phyloP scores from a whole-genome alignment of 208 protist species.

The Crithidia fasciculata region DNA sequence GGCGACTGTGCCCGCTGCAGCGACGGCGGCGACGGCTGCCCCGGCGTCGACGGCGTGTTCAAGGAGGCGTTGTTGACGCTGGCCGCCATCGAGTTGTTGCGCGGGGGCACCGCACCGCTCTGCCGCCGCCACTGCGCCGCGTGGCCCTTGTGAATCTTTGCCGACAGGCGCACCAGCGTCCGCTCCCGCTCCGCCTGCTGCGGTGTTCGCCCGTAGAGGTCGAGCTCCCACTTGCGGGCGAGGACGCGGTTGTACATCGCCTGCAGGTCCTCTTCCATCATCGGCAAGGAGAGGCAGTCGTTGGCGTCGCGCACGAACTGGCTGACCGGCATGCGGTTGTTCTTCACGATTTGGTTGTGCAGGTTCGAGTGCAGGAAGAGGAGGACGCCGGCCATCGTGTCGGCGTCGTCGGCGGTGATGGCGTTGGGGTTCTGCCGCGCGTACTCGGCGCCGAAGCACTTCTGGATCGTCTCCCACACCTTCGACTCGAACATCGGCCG shows the following conservation, averaged over 20 bases:
- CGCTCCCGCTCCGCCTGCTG: constrained; percentile 59
- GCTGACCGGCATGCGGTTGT: constrained; percentile 50
- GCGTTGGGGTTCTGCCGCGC: constrained; percentile 68
- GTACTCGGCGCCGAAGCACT: constrained; percentile 80
- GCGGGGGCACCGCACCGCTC: constrained; percentile 5
- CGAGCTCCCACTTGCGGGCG: constrained; percentile 76
- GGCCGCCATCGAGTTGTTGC: constrained; percentile 11
- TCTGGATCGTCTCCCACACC: constrained; percentile 82
- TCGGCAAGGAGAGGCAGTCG: constrained; percentile 75
- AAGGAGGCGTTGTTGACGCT: not conserved
- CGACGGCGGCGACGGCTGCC: not conserved
- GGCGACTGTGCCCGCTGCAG: constrained; percentile 3
- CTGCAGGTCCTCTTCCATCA: constrained; percentile 62
- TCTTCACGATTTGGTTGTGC: constrained; percentile 74
- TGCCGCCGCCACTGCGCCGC: constrained; percentile 28
- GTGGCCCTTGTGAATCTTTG: constrained; percentile 37
- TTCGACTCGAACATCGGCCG: constrained; percentile 89
- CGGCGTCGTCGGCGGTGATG: constrained; percentile 76
- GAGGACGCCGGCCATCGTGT: constrained; percentile 83
- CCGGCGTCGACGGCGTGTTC: not conserved
- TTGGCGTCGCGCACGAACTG: constrained; percentile 75
- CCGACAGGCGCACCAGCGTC: constrained; percentile 34
- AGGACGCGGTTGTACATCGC: constrained; percentile 78
- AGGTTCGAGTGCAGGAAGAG: constrained; percentile 90
- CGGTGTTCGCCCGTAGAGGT: constrained; percentile 74